Evolutionary conservation across 2,329 filamentous ascomycete species (phyloP).

Genomic region (Septoria linicola): DNA sequence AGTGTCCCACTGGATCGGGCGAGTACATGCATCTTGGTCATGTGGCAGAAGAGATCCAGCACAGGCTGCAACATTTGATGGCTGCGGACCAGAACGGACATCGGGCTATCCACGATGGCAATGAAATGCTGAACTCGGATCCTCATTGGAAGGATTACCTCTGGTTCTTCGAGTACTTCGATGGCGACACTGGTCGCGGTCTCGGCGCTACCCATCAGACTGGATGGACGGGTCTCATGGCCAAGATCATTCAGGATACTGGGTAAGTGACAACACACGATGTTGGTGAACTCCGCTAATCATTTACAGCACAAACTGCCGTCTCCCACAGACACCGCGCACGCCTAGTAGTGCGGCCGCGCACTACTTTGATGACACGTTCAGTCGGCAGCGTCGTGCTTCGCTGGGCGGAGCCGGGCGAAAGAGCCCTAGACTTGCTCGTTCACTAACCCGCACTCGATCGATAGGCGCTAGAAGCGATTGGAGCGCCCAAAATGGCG

Average conservation of each 20-base stretch:
- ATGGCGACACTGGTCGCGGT: constrained; percentile 84
- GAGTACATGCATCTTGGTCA: constrained; percentile 95
- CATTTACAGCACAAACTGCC: constrained; percentile 70
- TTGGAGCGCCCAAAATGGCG: constrained; percentile 49
- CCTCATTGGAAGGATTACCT: constrained; percentile 89
- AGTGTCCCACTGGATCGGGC: constrained; percentile 90
- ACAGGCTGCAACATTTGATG: constrained; percentile 89
- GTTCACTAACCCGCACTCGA: constrained; percentile 46
- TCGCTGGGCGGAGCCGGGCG: constrained; percentile 57
- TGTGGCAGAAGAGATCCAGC: constrained; percentile 91
- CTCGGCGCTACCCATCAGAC: constrained; percentile 92
- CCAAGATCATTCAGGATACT: constrained; percentile 96
- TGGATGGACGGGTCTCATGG: constrained; percentile 93
- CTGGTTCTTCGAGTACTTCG: constrained; percentile 98
- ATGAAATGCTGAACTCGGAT: constrained; percentile 84
- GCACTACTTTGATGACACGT: constrained; percentile 94
- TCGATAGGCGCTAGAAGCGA: constrained; percentile 84
- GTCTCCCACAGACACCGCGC: constrained; percentile 87
- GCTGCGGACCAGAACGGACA: constrained; percentile 79
- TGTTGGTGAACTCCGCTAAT: constrained; percentile 43
- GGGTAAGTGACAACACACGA: constrained; percentile 67
- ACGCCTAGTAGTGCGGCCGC: constrained; percentile 79
- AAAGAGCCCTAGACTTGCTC: constrained; percentile 59
- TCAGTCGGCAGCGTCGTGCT: constrained; percentile 56
- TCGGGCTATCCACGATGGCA: constrained; percentile 82